Percentiles rank a stretch among this genome's conserved stretches.
Conservation (phyloP, 371 early-diverging fungal genomes). For the Haplosporangium sp. region DNA sequence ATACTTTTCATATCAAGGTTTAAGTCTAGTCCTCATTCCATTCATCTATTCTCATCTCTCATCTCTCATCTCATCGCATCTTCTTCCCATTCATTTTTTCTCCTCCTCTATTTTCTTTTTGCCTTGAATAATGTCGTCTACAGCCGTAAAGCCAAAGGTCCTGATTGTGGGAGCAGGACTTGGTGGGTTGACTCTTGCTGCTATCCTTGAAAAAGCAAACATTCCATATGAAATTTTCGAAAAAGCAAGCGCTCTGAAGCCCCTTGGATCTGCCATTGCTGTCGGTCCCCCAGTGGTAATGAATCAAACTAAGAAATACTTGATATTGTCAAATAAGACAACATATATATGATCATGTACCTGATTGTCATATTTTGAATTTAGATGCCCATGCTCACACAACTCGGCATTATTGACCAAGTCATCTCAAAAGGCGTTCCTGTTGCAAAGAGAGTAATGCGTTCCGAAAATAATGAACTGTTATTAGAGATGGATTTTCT, state of each 20-base stretch:
- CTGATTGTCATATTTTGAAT: too few relatives aligned
- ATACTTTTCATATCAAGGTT: too few relatives aligned
- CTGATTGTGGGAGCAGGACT: constrained; percentile 26
- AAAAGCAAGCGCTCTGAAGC: constrained; percentile 3
- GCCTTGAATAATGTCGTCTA: neutral
- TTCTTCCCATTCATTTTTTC: neutral
- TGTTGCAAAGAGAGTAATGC: neutral
- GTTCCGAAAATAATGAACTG: neutral
- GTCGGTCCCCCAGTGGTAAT: constrained; percentile 11
- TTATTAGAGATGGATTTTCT: neutral
- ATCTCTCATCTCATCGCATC: neutral
- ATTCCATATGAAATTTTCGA: constrained; percentile 15
- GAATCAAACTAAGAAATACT: neutral
- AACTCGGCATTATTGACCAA: constrained; percentile 17
- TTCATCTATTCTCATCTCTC: neutral
- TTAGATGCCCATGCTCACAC: constrained; percentile 16
- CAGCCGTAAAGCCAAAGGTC: constrained; percentile 11
- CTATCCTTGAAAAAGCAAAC: constrained; percentile 12
- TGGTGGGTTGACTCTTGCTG: constrained; percentile 10
- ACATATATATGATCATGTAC: neutral
- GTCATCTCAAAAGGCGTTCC: neutral
- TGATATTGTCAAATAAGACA: neutral
- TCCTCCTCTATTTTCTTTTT: neutral
- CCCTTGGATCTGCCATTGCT: constrained; percentile 16
- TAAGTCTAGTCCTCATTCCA: neutral